Base-by-base conservation (phyloP, 2,329 filamentous ascomycete species). In the Niveomyces coronatus region DNA sequence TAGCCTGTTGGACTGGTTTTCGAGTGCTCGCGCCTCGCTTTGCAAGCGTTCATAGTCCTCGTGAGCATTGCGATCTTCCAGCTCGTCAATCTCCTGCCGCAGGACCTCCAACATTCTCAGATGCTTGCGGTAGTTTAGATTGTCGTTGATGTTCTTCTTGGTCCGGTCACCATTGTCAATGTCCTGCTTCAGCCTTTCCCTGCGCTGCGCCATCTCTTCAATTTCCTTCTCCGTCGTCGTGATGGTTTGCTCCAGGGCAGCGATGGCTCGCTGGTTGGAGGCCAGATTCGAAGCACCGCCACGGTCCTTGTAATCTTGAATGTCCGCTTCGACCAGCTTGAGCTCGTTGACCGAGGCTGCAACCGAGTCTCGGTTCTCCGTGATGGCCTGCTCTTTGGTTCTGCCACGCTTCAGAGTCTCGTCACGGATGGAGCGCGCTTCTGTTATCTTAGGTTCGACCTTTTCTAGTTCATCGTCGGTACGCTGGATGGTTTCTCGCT, bases 111-210 rank as follows among this genome's bases (percentile, higher is more conserved):
- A 68, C 26, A 79, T 71, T 39, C 77, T 73, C 40, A 77, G 68
- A 44, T 84, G 81, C 53, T 82, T 81, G 41, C 91, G 83, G 56
- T 87, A 94, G 45, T 79, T 79, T 36, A 96, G 65, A 51, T 98
- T 98, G 55, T 96, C 87, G 16, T 70, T 70, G 49, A 98, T 94
- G 46, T 85, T 87, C 50, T 85, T 82, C 62, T 87, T 89, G 40
- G 80, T 88, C 42, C 80, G 77, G 46, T 88, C 83, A 40, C 85
- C 83, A 51, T 87, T 85, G 49, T 79, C 76, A 36, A 88, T 72
- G 37, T 86, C 80, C 34, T 83, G 74, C 46, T 82, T 82, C 35
- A 94, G 71, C 48, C 79, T 79, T 58, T 93, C 91, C 44, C 85
- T 77, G 39, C 82, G 74, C 17, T 72, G 67, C 3, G 79, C 81